A percentile compares a stretch with the other conserved stretches of the same genome.
Conservation (phyloP, 2,329 filamentous ascomycete species). For the Laburnicola sp. region DNA sequence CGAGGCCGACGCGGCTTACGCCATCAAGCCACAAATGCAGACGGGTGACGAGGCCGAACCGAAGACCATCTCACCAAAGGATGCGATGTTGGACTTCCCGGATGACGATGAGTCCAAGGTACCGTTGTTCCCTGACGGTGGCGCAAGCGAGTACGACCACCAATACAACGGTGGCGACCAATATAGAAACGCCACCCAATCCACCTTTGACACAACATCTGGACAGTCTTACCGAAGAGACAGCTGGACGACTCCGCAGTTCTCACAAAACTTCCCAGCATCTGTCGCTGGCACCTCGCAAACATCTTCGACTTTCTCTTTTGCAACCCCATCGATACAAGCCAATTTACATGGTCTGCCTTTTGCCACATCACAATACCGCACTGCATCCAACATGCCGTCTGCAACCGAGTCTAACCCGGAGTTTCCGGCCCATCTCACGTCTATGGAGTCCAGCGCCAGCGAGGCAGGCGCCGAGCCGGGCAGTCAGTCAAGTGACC, state of each 20-base stretch:
- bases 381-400: conserved; percentile 35
- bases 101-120: conserved; percentile 73
- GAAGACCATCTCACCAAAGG: conserved; percentile 92
- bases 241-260: conserved; percentile 43
- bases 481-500: conserved; percentile 48
- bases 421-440: conserved; percentile 62
- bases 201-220: conserved; percentile 42
- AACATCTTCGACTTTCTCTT: conserved; percentile 49
- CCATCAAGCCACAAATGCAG: conserved; percentile 46
- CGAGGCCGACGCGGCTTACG: conserved; percentile 59
- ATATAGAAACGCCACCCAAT: conserved; percentile 42
- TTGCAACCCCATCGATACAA: conserved; percentile 49
- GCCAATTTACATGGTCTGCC: conserved; percentile 38
- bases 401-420: conserved; percentile 51
- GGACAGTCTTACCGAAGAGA: conserved; percentile 38
- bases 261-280: conserved; percentile 39
- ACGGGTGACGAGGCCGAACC: conserved; percentile 51
- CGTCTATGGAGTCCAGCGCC: conserved; percentile 64
- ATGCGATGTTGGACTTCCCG: conserved; percentile 82
- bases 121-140: conserved; percentile 71
- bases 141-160: conserved; percentile 55
- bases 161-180: conserved; percentile 50
- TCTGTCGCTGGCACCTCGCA: conserved; percentile 34
- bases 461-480: conserved; percentile 55
- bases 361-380: conserved; percentile 43